Evolutionary conservation across 805 yeast species (phyloP), one percentile per base, ranked within the genome.

Genomic region (Ogataea pini): DNA sequence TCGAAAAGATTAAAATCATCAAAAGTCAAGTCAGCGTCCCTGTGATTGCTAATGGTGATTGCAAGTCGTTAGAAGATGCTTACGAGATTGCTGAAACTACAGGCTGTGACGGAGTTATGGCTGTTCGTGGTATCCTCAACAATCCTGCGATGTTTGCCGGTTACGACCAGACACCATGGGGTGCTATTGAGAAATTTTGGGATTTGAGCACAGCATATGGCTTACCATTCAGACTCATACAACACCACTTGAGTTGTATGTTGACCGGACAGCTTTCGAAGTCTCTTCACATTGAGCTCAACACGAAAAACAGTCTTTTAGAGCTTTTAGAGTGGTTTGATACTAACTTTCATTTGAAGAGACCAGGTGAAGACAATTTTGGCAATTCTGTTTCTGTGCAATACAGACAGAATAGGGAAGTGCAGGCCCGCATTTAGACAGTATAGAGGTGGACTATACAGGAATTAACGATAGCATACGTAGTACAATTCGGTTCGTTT

Each of bases 11-110:
- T 34, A 80, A 77, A 58, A 65, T 69, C 8, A 76, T 94, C 13
- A 80, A 82, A 50, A 76, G 77, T 17, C 67, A 72, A n/a, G 79
- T 78, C 3, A 61, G 56, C 3, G 81, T 85, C 0, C 98, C 97
- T 0, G 90, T 94, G 1, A 85, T 94, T n/a, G 97, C 98, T 2
- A 94, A 94, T 61, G 99, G 99, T n/a, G 98, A 94, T 67, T 91
- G 96, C 60, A 86, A 86, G 60, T 62, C 77, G 0, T 68, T 82
- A 19, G 70, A 73, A 14, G 96, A 89, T 62, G 84, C 86, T n/a
- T 59, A 71, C 36, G 61, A 64, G 16, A 91, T 92, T 22, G 79
- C 80, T 0, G 69, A 77, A 10, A 63, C 64, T 44, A 90, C 98
- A 0, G 85, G 86, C 1, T 89, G 82, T 34, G 94, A 89, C 63